These are phyloP conservation scores for Neoascochyta sp. DNA, from an alignment of 2,329 filamentous ascomycete species.

Conservation along the genomic window DNA sequence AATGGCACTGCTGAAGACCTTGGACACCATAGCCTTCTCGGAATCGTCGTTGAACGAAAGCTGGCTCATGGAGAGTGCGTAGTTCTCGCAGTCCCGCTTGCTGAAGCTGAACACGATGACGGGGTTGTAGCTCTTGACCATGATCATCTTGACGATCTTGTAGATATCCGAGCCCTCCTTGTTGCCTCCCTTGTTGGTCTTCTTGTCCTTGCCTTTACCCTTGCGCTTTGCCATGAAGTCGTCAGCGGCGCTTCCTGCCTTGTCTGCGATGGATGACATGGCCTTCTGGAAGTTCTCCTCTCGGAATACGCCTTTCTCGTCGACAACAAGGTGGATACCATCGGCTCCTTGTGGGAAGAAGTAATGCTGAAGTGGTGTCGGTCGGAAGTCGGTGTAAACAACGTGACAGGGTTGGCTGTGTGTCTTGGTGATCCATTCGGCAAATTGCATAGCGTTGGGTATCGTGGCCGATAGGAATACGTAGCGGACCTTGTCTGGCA, in stretches of 20 bases:
- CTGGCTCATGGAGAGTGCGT: slow-evolving; percentile 80
- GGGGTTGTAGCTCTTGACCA: slow-evolving; percentile 94
- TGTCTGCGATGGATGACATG: slow-evolving; percentile 84
- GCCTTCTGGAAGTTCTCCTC: slow-evolving; percentile 97
- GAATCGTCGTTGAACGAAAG: slow-evolving; percentile 95
- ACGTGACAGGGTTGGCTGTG: slow-evolving; percentile 98
- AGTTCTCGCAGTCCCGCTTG: slow-evolving; percentile 91
- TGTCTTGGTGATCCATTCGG: slow-evolving; percentile 98
- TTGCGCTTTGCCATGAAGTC: slow-evolving; percentile 77
- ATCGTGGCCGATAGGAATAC: slow-evolving; percentile 98
- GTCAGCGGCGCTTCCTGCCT: slow-evolving; percentile 77
- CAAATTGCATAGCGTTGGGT: slow-evolving; percentile 98
- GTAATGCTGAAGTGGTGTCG: slow-evolving; percentile 94
- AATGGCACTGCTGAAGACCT: slow-evolving; percentile 91
- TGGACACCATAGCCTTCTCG: slow-evolving; percentile 89
- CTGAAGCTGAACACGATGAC: slow-evolving; percentile 99
- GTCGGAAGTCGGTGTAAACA: slow-evolving; percentile 97
- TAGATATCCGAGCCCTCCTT: slow-evolving; percentile 71
- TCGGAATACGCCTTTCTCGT: slow-evolving; percentile 93
- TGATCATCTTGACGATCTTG: slow-evolving; percentile 98
- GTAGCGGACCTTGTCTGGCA: slow-evolving; percentile 97
- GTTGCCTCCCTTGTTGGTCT: slow-evolving; percentile 79
- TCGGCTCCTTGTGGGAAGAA: slow-evolving; percentile 92
- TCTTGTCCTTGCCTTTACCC: slow-evolving; percentile 89
- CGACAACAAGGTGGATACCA: slow-evolving; percentile 89